These are phyloP conservation scores for Wickerhamiella infanticola DNA, from an alignment of 1,139 yeast genomes.

Conservation along the genomic window DNA sequence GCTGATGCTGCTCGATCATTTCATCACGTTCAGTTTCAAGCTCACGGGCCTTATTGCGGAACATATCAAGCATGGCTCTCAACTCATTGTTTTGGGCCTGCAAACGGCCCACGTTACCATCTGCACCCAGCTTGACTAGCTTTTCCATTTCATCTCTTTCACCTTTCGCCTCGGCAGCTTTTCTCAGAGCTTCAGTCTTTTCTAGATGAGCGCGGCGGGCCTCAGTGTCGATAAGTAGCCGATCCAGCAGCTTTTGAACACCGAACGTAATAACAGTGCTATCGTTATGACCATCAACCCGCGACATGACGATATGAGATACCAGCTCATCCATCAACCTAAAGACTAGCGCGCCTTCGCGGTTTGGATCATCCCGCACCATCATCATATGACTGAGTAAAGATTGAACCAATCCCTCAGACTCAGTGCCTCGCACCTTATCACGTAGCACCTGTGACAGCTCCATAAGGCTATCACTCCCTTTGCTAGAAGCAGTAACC, in stretches of 20 bases:
- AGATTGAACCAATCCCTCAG: constrained; percentile 49
- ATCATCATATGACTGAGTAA: constrained; percentile 75
- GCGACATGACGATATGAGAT: constrained; percentile 55
- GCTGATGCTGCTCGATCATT: constrained; percentile 45
- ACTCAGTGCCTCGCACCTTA: constrained; percentile 55
- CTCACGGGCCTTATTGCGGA: constrained; percentile 51
- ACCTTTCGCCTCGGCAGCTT: constrained; percentile 67
- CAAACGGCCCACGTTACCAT: constrained; percentile 63
- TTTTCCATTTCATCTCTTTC: constrained; percentile 68
- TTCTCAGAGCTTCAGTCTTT: constrained; percentile 47
- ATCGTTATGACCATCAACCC: constrained; percentile 37
- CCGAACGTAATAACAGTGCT: constrained; percentile 72
- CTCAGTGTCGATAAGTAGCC: constrained; percentile 82
- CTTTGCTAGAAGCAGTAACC: neutral
- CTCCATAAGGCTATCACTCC: constrained; percentile 47
- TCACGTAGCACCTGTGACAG: constrained; percentile 54
- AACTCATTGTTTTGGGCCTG: constrained; percentile 60
- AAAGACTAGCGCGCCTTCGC: constrained; percentile 50
- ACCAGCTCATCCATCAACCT: constrained; percentile 71
- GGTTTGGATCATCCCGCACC: constrained; percentile 25
- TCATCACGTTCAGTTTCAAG: constrained; percentile 52
- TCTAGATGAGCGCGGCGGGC: constrained; percentile 69
- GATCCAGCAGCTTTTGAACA: constrained; percentile 58
- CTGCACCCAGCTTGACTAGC: constrained; percentile 67
- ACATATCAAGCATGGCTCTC: constrained; percentile 48